Percentiles rank a stretch among this genome's conserved stretches.
These are phyloP conservation scores for Ceratocystis harringtonii DNA, from an alignment of 2,329 filamentous ascomycete genomes.

Conservation along the genomic window DNA sequence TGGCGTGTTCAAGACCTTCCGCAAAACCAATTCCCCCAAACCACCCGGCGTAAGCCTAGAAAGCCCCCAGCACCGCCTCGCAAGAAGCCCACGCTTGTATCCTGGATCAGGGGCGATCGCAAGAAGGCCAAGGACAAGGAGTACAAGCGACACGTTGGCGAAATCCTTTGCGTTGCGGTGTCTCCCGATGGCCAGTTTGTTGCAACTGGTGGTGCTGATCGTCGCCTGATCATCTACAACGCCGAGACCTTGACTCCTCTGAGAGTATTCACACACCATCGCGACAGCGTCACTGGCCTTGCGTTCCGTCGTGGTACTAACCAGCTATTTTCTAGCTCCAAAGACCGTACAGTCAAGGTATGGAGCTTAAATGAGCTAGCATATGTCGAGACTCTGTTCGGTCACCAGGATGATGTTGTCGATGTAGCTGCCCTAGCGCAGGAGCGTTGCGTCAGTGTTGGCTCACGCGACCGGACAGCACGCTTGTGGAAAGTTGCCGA, in stretches of 20 bases:
- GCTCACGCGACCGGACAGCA: conserved; percentile 79
- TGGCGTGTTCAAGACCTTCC: conserved; percentile 66
- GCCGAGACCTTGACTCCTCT: conserved; percentile 62
- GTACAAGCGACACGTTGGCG: conserved; percentile 63
- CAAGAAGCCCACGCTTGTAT: conserved; percentile 47
- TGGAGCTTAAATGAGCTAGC: conserved; percentile 87
- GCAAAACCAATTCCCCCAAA: conserved; percentile 43
- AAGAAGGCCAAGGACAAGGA: conserved; percentile 45
- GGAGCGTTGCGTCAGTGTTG: conserved; percentile 82
- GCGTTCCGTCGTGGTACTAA: conserved; percentile 79
- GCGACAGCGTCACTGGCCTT: conserved; percentile 71
- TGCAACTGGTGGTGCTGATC: conserved; percentile 76
- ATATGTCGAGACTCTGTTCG: conserved; percentile 90
- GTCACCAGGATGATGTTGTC: conserved; percentile 81
- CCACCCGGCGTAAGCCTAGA: conserved; percentile 42
- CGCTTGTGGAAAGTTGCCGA: conserved; percentile 92
- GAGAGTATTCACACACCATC: conserved; percentile 78
- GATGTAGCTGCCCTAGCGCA: conserved; percentile 70
- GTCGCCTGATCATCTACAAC: conserved; percentile 76
- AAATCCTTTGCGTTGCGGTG: conserved; percentile 71
- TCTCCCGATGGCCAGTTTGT: conserved; percentile 83
- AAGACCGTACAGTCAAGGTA: conserved; percentile 86
- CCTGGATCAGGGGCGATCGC: conserved; percentile 46
- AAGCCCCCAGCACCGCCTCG: conserved; percentile 43
- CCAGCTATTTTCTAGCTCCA: conserved; percentile 80